Conservation (phyloP, 371 early-diverging fungal species). For the Mortierella sp. region DNA sequence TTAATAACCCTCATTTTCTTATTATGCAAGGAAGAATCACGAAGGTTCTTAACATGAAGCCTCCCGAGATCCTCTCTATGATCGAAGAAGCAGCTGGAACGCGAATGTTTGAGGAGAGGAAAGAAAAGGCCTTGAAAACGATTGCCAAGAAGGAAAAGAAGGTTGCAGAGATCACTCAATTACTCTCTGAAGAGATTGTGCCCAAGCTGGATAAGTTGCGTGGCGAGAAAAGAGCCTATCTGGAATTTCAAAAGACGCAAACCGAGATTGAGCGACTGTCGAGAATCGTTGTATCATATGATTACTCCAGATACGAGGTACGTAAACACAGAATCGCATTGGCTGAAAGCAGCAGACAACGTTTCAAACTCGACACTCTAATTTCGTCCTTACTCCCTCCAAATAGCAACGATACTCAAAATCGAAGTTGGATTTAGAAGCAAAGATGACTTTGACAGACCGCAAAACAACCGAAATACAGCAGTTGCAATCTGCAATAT, state of each 20-base stretch:
- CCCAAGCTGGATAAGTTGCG: constrained; percentile 95
- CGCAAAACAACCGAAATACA: constrained; percentile 31
- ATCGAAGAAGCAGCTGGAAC: constrained; percentile 99
- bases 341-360: neutral
- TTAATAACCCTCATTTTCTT: constrained; percentile 98
- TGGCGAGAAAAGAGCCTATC: constrained; percentile 88
- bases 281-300: constrained; percentile 86
- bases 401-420: constrained; percentile 39
- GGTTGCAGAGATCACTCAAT: constrained; percentile 91
- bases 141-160: constrained; percentile 97
- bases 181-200: constrained; percentile 90
- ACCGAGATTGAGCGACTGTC: constrained; percentile 87
- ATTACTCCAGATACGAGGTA: constrained; percentile 77
- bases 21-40: constrained; percentile 99
- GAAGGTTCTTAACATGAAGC: constrained; percentile 99
- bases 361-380: too few relatives aligned
- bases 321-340: neutral
- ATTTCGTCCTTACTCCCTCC: neutral
- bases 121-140: constrained; percentile 94
- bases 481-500: constrained; percentile 33
- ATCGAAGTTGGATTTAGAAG: constrained; percentile 31
- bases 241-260: constrained; percentile 95
- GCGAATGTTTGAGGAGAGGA: constrained; percentile 97
- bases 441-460: constrained; percentile 25
- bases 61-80: constrained; percentile 95